Conservation (phyloP, 2,329 filamentous ascomycete species). For the Sclerotinia subarctica region DNA sequence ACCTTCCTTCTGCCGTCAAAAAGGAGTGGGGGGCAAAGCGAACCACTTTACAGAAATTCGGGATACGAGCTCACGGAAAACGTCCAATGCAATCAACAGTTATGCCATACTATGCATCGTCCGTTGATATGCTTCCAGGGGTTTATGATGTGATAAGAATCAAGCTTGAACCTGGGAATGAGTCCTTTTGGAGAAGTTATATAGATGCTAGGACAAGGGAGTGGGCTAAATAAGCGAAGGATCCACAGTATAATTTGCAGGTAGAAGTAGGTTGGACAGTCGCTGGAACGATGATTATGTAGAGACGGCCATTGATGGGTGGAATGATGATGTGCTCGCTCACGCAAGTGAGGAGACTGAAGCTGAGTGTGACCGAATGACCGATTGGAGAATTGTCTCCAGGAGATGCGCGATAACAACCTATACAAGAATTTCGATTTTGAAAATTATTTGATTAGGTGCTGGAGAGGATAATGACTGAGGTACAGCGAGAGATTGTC, state of each 20-base stretch:
- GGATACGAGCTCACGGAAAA: too few relatives aligned
- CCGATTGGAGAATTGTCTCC: too few relatives aligned
- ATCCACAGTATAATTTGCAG: slow-evolving; percentile 25
- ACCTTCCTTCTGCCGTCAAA: neutral
- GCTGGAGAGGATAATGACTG: neutral
- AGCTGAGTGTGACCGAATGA: too few relatives aligned
- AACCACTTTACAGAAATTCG: neutral
- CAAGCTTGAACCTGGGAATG: neutral
- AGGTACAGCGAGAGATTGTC: neutral
- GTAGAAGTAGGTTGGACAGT: slow-evolving; percentile 20
- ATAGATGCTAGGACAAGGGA: slow-evolving; percentile 20
- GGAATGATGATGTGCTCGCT: neutral
- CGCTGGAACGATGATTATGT: slow-evolving; percentile 23
- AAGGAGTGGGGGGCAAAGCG: neutral
- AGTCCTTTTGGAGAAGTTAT: slow-evolving; percentile 24
- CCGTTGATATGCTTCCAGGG: neutral
- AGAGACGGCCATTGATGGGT: neutral
- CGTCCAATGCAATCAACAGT: neutral
- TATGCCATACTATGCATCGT: neutral
- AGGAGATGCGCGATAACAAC: too few relatives aligned
- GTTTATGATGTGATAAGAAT: neutral
- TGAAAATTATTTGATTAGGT: too few relatives aligned
- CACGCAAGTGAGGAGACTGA: neutral
- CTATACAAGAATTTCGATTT: too few relatives aligned
- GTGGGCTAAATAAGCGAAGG: slow-evolving; percentile 28